phyloP scores from a whole-genome alignment of 805 yeast species.

The Torulaspora microellipsoides region DNA sequence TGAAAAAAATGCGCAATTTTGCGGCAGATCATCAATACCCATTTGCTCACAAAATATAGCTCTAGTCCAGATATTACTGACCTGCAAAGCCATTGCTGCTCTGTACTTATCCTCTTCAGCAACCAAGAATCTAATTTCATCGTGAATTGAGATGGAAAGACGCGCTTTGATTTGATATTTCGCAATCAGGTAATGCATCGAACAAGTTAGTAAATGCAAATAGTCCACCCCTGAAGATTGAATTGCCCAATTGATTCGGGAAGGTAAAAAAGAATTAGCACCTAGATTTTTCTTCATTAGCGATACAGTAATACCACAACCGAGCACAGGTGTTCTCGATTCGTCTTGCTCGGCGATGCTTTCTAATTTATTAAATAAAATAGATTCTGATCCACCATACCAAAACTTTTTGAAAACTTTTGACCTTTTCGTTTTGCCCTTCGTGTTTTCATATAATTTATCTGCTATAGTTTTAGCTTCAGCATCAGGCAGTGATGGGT shows the following conservation, averaged over 20 bases:
- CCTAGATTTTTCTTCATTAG: conserved; percentile 61
- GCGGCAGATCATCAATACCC: conserved; percentile 87
- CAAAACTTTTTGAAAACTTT: conserved; percentile 42
- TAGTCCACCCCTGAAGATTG: conserved; percentile 98
- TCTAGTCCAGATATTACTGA: conserved; percentile 92
- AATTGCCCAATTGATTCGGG: conserved; percentile 95
- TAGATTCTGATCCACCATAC: conserved; percentile 91
- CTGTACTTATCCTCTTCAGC: conserved; percentile 68
- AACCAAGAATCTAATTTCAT: conserved; percentile 81
- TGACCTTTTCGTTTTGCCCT: conserved; percentile 52
- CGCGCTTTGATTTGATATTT: conserved; percentile 69
- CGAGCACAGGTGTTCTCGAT: conserved; percentile 87
- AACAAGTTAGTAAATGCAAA: conserved; percentile 72
- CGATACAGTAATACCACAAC: conserved; percentile 90
- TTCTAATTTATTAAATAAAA: conserved; percentile 85
- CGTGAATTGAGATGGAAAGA: conserved; percentile 85
- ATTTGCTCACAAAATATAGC: conserved; percentile 91
- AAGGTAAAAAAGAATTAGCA: conserved; percentile 68
- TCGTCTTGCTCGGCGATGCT: conserved; percentile 73
- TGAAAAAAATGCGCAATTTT: conserved; percentile 91
- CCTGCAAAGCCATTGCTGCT: conserved; percentile 79
- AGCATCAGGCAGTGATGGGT: conserved; percentile 58
- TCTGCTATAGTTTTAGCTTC: conserved; percentile 66
- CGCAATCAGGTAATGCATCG: conserved; percentile 78
- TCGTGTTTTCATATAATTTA: conserved; percentile 71